These are phyloP conservation scores for Lodderomyces margitis DNA, from an alignment of 1,139 yeast genomes.

Conservation along the genomic window DNA sequence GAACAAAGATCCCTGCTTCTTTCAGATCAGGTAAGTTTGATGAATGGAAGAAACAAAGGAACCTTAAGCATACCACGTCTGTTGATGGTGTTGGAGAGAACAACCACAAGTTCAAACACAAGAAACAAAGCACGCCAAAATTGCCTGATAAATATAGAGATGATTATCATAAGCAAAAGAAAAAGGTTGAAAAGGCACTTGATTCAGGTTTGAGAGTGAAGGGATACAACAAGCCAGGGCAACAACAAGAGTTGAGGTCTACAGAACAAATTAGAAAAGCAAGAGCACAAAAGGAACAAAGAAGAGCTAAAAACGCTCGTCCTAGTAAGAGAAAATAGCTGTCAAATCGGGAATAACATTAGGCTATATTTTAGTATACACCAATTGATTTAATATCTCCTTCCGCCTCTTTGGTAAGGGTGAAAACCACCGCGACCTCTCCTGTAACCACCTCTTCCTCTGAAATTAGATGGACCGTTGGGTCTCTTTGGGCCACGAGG, in stretches of 20 bases:
- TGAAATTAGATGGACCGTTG: conserved; percentile 39
- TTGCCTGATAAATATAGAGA: conserved; percentile 87
- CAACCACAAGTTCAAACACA: conserved; percentile 67
- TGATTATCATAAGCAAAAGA: conserved; percentile 79
- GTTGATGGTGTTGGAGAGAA: conserved; percentile 22
- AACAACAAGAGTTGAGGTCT: conserved; percentile 59
- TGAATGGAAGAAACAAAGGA: conserved; percentile 80
- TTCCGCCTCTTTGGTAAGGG: conserved; percentile 25
- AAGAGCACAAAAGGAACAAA: conserved; percentile 67
- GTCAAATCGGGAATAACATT: not conserved
- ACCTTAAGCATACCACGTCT: conserved; percentile 40
- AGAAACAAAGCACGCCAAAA: conserved; percentile 75
- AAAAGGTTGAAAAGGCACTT: conserved; percentile 76
- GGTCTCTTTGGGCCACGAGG: conserved; percentile 48
- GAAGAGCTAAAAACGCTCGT: conserved; percentile 83
- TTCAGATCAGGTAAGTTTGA: conserved; percentile 90
- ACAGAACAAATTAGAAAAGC: conserved; percentile 78
- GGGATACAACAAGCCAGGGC: conserved; percentile 59
- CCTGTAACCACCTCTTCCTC: conserved; percentile 24
- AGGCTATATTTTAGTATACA: not conserved
- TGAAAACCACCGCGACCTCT: conserved; percentile 27
- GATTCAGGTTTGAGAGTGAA: conserved; percentile 73
- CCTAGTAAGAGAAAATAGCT: conserved; percentile 43
- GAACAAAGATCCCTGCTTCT: conserved; percentile 89
- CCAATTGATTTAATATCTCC: conserved; percentile 13